A percentile compares a stretch with the other conserved stretches of the same genome.
Conservation (phyloP, 176 grass and related monocot genomes). For the Eragrostis curvula region DNA sequence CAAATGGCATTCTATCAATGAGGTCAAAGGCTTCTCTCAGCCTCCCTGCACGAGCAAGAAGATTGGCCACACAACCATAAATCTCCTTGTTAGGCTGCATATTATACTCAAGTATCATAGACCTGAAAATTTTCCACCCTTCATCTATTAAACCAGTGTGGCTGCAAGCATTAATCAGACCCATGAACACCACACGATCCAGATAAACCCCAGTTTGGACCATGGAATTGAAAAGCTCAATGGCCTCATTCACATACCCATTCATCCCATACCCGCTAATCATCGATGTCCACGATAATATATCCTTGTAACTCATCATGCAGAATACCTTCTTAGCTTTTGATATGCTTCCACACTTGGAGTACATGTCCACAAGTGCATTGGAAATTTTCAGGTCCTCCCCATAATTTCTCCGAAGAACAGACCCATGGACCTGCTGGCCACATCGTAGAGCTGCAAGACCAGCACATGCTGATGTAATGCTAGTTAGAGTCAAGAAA, state of each 20-base stretch:
- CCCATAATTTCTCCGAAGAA: constrained; percentile 44
- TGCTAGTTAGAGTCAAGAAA: constrained; percentile 57
- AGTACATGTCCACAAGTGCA: constrained; percentile 65
- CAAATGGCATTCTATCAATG: constrained; percentile 53
- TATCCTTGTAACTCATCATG: constrained; percentile 47
- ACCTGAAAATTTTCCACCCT: constrained; percentile 60
- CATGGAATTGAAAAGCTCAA: constrained; percentile 61
- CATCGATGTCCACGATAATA: constrained; percentile 68
- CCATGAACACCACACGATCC: constrained; percentile 57
- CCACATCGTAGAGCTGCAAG: constrained; percentile 53
- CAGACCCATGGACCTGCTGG: constrained; percentile 56
- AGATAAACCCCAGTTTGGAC: constrained; percentile 34
- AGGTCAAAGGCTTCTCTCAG: constrained; percentile 50
- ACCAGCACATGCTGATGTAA: constrained; percentile 59
- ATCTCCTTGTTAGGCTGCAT: constrained; percentile 58
- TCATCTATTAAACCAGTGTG: constrained; percentile 65
- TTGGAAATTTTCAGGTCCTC: constrained; percentile 55
- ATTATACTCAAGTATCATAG: constrained; percentile 54
- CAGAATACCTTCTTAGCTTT: constrained; percentile 53
- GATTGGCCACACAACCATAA: constrained; percentile 58
- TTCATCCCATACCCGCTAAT: constrained; percentile 63
- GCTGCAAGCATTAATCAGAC: constrained; percentile 62
- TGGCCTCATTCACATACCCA: constrained; percentile 41
- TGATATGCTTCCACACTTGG: constrained; percentile 56
- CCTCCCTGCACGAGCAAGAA: constrained; percentile 55